phyloP scores from a whole-genome alignment of 495 filamentous ascomycete genomes.

The Emericellopsis terricola region DNA sequence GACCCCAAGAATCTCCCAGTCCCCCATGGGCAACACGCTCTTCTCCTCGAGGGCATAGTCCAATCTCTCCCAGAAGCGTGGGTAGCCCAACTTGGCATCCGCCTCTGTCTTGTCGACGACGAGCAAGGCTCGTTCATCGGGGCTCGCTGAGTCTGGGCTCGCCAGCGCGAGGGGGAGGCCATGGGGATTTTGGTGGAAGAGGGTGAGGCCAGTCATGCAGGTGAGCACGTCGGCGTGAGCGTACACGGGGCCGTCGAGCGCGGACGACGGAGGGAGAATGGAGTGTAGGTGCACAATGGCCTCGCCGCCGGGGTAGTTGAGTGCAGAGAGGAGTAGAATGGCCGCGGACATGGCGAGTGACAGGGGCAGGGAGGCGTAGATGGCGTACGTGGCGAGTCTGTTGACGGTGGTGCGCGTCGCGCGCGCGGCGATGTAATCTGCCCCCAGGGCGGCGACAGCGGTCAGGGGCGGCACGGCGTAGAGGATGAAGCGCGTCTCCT shows the following conservation, averaged over 20 bases:
- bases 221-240: slow-evolving; percentile 74
- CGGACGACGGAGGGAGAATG: slow-evolving; percentile 23
- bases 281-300: slow-evolving; percentile 39
- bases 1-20: slow-evolving; percentile 53
- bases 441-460: slow-evolving; percentile 54
- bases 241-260: slow-evolving; percentile 7
- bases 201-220: slow-evolving; percentile 87
- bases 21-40: slow-evolving; percentile 32
- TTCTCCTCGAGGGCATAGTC: slow-evolving; percentile 67
- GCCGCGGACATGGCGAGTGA: slow-evolving; percentile 39
- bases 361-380: slow-evolving; percentile 37
- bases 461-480: slow-evolving; percentile 73
- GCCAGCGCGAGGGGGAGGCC: slow-evolving; percentile 1
- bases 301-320: slow-evolving; percentile 79
- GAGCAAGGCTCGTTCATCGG: background rate
- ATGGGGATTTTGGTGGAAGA: slow-evolving; percentile 46
- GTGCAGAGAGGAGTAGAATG: slow-evolving; percentile 53
- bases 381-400: slow-evolving; percentile 30
- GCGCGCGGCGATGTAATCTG: slow-evolving; percentile 54
- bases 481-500: slow-evolving; percentile 91
- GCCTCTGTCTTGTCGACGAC: slow-evolving; percentile 47
- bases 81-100: slow-evolving; percentile 29
- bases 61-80: slow-evolving; percentile 63
- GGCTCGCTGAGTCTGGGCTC: background rate
- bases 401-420: slow-evolving; percentile 39